Evolutionary conservation across 2,329 filamentous ascomycete genomes (phyloP), one percentile per base, ranked within the genome.

Genomic region (Colletotrichum euphorbiae): DNA sequence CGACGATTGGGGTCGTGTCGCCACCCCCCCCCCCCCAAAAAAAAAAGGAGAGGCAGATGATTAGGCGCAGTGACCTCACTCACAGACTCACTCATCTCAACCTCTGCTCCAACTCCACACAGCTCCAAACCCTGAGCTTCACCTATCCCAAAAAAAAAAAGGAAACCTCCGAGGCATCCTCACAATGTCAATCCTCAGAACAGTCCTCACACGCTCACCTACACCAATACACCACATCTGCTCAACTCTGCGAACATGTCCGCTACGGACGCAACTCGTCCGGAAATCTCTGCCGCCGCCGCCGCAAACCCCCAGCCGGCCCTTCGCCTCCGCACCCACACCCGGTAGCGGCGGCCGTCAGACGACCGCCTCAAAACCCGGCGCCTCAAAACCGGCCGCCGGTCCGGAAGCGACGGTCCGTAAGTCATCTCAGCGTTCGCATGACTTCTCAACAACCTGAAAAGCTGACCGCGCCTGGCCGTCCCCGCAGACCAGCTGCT

Each of bases 401-500:
- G 3, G n/a, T 36, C 51, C 19, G 48, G 36, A 46, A 28, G 17
- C 58, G 40, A 43, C 45, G 15, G 11, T 51, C 15, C 19, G 66
- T 60, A 33, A 60, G 57, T 51, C 7, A n/a, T 43, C 50, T 38
- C 40, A 28, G 40, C 28, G n/a, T 11, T n/a, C 17, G 28, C 55
- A 8, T 28, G 31, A 5, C 42, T 21, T 1, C 45, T 7, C 33
- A 28, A 28, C 21, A 19, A 38, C 48, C n/a, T 21, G n/a, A 12
- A 19, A 36, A 8, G 57, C 62, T 62, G n/a, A 69, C 31, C 17
- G 5, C 21, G 3, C 0, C 28, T 8, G 43, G 50, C 31, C n/a
- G n/a, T n/a, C 11, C 3, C 13, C 19, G 21, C 36, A 87, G 84
- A 78, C 38, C 40, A 46, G 17, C 28, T 40, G 1, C 85, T 85